These are phyloP conservation scores for Cornus kousa DNA, from an alignment of 148 eudicot genomes.

Conservation along the genomic window DNA sequence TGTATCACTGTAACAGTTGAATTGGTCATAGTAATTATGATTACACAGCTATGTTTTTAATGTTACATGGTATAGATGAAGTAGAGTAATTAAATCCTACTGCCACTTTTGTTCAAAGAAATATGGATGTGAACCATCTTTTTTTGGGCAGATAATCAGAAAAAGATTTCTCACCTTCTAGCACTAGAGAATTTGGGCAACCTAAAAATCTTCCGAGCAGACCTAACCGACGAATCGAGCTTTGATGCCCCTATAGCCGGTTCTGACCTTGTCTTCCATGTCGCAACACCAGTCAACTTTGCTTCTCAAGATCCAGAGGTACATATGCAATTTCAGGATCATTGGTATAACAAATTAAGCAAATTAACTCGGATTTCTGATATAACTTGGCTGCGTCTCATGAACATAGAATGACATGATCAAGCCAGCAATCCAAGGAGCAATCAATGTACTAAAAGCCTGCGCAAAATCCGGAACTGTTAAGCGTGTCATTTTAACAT, in stretches of 20 bases:
- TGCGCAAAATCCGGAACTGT: conserved; percentile 47
- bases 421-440: conserved; percentile 61
- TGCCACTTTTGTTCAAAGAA: not conserved
- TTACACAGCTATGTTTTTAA: too few relatives aligned
- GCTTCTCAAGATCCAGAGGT: conserved; percentile 75
- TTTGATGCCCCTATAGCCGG: conserved; percentile 57
- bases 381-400: not conserved
- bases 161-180: conserved; percentile 47
- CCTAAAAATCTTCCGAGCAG: conserved; percentile 48
- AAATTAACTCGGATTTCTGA: not conserved
- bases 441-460: conserved; percentile 49
- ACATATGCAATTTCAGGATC: not conserved
- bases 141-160: conserved; percentile 39
- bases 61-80: too few relatives aligned
- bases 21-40: too few relatives aligned
- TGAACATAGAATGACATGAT: conserved; percentile 63
- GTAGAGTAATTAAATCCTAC: not conserved
- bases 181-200: conserved; percentile 39
- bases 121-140: not conserved
- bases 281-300: conserved; percentile 72
- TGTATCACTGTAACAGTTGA: too few relatives aligned
- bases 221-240: conserved; percentile 56
- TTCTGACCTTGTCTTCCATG: conserved; percentile 55
- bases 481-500: conserved; percentile 63
- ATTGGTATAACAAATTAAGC: not conserved